phyloP scores from a whole-genome alignment of 352 stramenopile species.

The Plasmopara muralis region DNA sequence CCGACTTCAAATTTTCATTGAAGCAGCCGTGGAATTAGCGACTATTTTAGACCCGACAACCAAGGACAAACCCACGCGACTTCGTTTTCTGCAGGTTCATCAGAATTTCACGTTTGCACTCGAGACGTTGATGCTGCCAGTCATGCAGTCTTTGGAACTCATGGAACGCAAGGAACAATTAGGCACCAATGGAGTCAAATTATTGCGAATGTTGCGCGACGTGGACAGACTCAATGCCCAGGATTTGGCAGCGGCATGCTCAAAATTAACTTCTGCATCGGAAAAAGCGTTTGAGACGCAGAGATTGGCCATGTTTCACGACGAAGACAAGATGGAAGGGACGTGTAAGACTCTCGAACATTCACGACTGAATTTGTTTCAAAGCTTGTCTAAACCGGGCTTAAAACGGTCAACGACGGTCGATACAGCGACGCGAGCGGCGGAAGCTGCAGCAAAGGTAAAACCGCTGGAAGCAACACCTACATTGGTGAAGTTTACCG shows the following conservation, averaged over 20 bases:
- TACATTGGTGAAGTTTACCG: constrained; percentile 24
- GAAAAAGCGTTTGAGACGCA: constrained; percentile 49
- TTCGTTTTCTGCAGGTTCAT: constrained; percentile 55
- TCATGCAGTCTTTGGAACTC: constrained; percentile 47
- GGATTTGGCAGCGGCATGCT: constrained; percentile 29
- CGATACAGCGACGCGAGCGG: constrained; percentile 26
- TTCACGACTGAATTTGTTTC: constrained; percentile 18
- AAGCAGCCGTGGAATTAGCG: constrained; percentile 48
- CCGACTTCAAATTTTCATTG: constrained; percentile 59
- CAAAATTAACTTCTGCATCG: constrained; percentile 33
- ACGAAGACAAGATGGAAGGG: constrained; percentile 4
- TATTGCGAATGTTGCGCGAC: constrained; percentile 40
- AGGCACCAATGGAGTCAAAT: constrained; percentile 35
- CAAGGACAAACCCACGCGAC: constrained; percentile 19
- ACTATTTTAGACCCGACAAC: constrained; percentile 26
- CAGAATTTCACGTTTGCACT: constrained; percentile 64
- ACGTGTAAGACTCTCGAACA: constrained; percentile 7
- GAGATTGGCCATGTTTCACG: constrained; percentile 38
- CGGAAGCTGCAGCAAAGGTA: constrained; percentile 12
- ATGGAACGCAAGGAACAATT: constrained; percentile 38
- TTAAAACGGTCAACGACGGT: constrained; percentile 22
- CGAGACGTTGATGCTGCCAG: constrained; percentile 54
- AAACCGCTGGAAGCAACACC: constrained; percentile 10
- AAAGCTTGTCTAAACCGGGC: constrained; percentile 10
- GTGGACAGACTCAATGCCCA: constrained; percentile 30